These are phyloP conservation scores for Monilinia polystroma DNA, from an alignment of 2,329 filamentous ascomycete species.

Conservation along the genomic window DNA sequence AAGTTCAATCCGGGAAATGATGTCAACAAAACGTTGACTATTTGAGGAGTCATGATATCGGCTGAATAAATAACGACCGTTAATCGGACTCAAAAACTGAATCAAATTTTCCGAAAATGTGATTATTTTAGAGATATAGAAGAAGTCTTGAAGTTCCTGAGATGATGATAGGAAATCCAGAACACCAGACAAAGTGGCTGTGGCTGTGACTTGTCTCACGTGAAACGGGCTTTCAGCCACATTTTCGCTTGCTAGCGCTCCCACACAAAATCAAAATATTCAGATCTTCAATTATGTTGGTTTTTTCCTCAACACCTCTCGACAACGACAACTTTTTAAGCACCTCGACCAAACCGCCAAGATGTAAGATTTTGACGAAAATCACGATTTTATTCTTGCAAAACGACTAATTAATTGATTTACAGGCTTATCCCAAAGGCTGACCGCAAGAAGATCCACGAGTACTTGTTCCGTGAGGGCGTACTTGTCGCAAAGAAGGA, in stretches of 20 bases:
- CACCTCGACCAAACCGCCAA: conserved; percentile 43
- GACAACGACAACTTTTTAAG: conserved; percentile 26
- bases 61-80: background rate
- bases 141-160: conserved; percentile 1
- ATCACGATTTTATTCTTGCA: background rate
- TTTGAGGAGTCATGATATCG: conserved; percentile 52
- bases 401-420: conserved; percentile 42
- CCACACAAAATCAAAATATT: conserved; percentile 25
- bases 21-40: conserved; percentile 79
- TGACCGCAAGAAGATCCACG: conserved; percentile 99
- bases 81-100: background rate
- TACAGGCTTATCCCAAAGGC: conserved; percentile 98
- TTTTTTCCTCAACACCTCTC: conserved; percentile 25
- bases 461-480: conserved; percentile 94
- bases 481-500: conserved; percentile 99
- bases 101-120: background rate
- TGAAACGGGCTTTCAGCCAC: conserved; percentile 15
- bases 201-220: background rate
- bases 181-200: background rate
- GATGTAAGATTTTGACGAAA: conserved; percentile 42
- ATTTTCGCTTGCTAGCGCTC: conserved; percentile 24
- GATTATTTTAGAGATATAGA: background rate
- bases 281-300: conserved; percentile 15
- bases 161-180: conserved; percentile 1
- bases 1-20: conserved; percentile 81